Base-by-base conservation (phyloP, 345 rosid genomes). In the Zanthoxylum bungeanum region DNA sequence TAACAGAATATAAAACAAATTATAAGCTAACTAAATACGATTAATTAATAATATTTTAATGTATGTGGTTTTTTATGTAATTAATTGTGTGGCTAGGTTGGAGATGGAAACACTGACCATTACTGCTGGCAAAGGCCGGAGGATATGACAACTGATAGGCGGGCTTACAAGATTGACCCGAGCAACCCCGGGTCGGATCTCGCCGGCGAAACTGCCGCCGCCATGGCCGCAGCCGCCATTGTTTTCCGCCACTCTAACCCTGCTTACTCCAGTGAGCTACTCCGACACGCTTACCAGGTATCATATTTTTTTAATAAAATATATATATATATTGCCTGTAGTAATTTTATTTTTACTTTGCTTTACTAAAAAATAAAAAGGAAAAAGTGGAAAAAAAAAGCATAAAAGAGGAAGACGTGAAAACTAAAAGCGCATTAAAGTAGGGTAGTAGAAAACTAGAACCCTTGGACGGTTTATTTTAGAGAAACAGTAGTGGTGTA, bases 121-220 rank as follows among this genome's bases (percentile, higher is more conserved):
- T 88, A 88, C 85, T 95, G 99, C 75, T 95, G 99, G 99, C 99
- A 95, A 84, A 87, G 98, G 75, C 99, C 99, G 11, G 99, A 95
- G 85, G 99, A 95, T 50, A 95, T 95, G 99, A 91, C 97, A 58
- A 95, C 99, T 4, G 97, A 91, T 83, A 80, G 99, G 21, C 85
- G 69, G n/a, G 99, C 98, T 22, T 95, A 95, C 84, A 77, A 81
- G 89, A 78, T 95, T 57, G 97, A 92, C 80, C 88, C 91, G 4
- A 91, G 88, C 63, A 95, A 93, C 75, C 99, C 99, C 10, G 99
- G 99, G 58, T 95, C 99, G 52, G 99, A 95, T 81, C 98, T 95
- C 4, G 96, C 99, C 31, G 98, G 96, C 19, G 99, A 95, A 84
- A 92, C 98, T 1, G 94, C 99, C 12, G 99, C 99, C 12, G 97